Conservation (phyloP, 768 basidiomycete genomes). For the Termitomyces bulborhizus region DNA sequence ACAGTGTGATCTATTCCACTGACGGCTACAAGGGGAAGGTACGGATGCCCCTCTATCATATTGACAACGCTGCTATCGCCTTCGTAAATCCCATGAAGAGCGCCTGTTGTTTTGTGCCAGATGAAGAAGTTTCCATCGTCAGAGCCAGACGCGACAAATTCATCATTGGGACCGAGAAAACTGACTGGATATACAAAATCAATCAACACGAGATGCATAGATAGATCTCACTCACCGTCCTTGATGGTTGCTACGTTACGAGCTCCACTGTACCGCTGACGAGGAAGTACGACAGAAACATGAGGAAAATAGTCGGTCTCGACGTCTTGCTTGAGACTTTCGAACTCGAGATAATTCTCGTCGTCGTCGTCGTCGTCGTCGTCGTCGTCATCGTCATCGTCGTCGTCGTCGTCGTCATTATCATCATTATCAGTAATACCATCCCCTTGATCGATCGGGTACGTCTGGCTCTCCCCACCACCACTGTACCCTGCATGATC, state of each 20-base stretch:
- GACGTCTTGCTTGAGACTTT: slow-evolving; percentile 17
- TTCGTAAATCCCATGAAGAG: slow-evolving; percentile 72
- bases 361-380: slow-evolving; percentile 22
- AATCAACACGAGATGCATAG: not conserved
- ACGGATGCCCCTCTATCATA: slow-evolving; percentile 79
- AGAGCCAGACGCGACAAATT: slow-evolving; percentile 77
- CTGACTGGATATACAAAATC: slow-evolving; percentile 46
- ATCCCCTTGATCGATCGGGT: not conserved
- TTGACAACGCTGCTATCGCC: slow-evolving; percentile 82
- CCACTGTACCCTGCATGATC: slow-evolving; percentile 16
- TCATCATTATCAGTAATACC: slow-evolving; percentile 2
- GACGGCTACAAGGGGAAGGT: slow-evolving; percentile 74
- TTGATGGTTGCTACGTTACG: slow-evolving; percentile 83
- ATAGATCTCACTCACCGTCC: slow-evolving; percentile 53
- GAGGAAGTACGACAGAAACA: slow-evolving; percentile 57
- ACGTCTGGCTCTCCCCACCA: slow-evolving; percentile 14
- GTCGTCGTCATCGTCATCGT: slow-evolving; percentile 12
- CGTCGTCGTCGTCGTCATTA: slow-evolving; percentile 22
- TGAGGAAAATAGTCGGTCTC: slow-evolving; percentile 21
- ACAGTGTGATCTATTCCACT: slow-evolving; percentile 84
- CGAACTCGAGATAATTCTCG: slow-evolving; percentile 19
- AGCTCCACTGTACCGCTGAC: slow-evolving; percentile 57
- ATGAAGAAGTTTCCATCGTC: slow-evolving; percentile 88
- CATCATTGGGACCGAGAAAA: slow-evolving; percentile 73
- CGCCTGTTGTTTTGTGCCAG: slow-evolving; percentile 68